A percentile compares a stretch with the other conserved stretches of the same genome.
Evolutionary conservation across 257 asterid genomes (phyloP).

Genomic region (Parsonsia alboflavescens): DNA sequence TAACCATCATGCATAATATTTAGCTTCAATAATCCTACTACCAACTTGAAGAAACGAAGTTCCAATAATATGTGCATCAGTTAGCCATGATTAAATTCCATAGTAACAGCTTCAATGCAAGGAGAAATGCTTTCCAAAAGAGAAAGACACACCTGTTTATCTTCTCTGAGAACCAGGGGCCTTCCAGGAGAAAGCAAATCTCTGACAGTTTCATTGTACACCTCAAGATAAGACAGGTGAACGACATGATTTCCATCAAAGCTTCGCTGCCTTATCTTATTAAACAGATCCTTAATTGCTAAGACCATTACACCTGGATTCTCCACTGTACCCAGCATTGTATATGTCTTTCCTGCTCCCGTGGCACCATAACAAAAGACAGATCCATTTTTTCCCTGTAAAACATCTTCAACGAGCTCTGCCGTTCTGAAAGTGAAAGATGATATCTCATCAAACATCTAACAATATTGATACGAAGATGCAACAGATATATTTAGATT

Average conservation of each 20-base stretch:
- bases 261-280: slow-evolving; percentile 46
- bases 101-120: neutral
- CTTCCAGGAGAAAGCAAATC: slow-evolving; percentile 63
- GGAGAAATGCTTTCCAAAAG: neutral
- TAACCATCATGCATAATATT: neutral
- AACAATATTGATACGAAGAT: neutral
- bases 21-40: neutral
- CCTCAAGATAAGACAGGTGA: slow-evolving; percentile 64
- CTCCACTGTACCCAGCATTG: slow-evolving; percentile 61
- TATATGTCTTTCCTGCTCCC: slow-evolving; percentile 65
- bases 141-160: slow-evolving; percentile 42
- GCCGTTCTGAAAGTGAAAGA: slow-evolving; percentile 46
- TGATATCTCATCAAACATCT: slow-evolving; percentile 1
- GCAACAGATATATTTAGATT: neutral
- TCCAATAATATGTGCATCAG: neutral
- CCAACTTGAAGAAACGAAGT: neutral
- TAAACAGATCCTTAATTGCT: slow-evolving; percentile 62
- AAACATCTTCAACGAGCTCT: slow-evolving; percentile 65
- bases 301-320: slow-evolving; percentile 68
- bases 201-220: slow-evolving; percentile 57
- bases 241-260: slow-evolving; percentile 51
- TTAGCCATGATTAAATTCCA: neutral
- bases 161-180: slow-evolving; percentile 64
- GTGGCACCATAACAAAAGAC: slow-evolving; percentile 71
- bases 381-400: slow-evolving; percentile 61